Evolutionary conservation across 345 rosid genomes (phyloP).

Genomic region (Eucalyptus polybractea): DNA sequence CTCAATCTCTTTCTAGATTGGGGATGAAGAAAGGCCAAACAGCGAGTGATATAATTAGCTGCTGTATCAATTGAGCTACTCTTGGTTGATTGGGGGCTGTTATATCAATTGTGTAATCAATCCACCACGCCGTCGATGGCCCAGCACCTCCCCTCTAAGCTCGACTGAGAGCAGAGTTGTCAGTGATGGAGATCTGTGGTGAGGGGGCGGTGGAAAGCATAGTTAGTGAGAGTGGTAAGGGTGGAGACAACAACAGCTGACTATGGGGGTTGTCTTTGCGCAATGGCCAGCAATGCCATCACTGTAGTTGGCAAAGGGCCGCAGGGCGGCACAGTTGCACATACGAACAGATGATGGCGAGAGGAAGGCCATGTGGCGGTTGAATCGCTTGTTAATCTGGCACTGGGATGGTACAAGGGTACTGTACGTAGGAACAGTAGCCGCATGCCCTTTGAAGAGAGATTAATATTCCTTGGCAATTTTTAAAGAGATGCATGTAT

Average conservation of each 20-base stretch:
- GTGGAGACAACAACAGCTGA: background rate
- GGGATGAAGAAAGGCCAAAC: background rate
- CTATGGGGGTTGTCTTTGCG: background rate
- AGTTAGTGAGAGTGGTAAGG: background rate
- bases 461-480: background rate
- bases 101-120: too few relatives aligned
- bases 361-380: background rate
- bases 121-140: fast-evolving
- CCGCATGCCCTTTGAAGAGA: background rate
- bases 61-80: background rate
- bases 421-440: background rate
- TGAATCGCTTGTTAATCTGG: background rate
- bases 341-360: background rate
- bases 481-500: background rate
- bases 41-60: background rate
- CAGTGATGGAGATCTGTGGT: background rate
- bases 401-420: background rate
- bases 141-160: background rate
- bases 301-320: background rate
- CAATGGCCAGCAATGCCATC: background rate
- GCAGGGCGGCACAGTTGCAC: background rate
- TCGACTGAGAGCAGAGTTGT: background rate
- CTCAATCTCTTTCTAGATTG: background rate
- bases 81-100: too few relatives aligned
- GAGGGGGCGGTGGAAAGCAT: background rate